Percentiles rank a stretch among this genome's conserved stretches.
These are phyloP conservation scores for Paspalum notatum DNA, from an alignment of 176 grass and related monocot species.

Conservation along the genomic window DNA sequence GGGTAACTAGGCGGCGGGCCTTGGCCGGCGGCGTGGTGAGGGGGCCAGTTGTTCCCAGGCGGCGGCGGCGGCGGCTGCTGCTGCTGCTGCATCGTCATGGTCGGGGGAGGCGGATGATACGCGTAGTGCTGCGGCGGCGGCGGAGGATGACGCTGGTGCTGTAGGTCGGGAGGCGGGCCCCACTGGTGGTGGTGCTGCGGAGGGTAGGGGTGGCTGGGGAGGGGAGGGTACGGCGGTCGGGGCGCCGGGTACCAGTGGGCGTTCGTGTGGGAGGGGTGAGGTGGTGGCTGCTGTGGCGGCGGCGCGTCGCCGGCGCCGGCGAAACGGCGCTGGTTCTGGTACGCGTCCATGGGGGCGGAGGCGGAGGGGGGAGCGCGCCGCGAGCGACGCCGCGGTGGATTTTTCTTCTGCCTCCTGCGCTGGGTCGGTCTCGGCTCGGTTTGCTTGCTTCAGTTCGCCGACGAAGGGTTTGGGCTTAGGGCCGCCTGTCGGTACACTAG, in stretches of 20 bases:
- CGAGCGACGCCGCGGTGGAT: conserved; percentile 10
- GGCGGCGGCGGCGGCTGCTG: conserved; percentile 28
- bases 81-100: conserved; percentile 27
- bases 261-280: conserved; percentile 18
- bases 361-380: background rate
- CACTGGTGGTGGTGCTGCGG: conserved; percentile 63
- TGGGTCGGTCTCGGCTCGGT: background rate
- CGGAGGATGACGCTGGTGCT: conserved; percentile 43
- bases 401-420: background rate
- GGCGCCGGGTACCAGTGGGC: conserved; percentile 43
- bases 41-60: conserved; percentile 44
- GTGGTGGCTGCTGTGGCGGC: conserved; percentile 16
- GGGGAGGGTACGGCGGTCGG: conserved; percentile 38
- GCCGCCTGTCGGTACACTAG: too few relatives aligned
- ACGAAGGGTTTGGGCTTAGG: too few relatives aligned
- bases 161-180: conserved; percentile 45
- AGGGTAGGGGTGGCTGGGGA: conserved; percentile 45
- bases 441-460: background rate
- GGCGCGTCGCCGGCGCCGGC: conserved; percentile 46
- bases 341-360: conserved; percentile 60
- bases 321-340: conserved; percentile 48
- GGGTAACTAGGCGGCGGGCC: conserved; percentile 40
- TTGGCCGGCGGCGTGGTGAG: conserved; percentile 37
- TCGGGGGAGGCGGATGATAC: conserved; percentile 49
- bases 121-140: conserved; percentile 37